Evolutionary conservation across 139 green algal genomes (phyloP), one percentile per base, ranked within the genome.

Genomic region (Volvox africanus): DNA sequence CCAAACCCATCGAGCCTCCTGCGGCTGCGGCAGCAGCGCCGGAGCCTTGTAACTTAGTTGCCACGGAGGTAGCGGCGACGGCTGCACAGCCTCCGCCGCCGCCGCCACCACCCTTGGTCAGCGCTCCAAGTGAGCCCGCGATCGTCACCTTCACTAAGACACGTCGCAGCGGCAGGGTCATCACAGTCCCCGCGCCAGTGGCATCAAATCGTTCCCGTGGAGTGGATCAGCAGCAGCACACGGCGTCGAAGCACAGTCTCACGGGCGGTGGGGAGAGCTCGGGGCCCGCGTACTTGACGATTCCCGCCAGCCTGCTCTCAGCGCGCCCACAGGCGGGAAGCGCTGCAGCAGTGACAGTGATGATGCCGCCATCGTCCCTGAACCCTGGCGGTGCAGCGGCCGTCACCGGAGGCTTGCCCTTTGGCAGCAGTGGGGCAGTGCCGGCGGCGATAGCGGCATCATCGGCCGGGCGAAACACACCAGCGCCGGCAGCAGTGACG

Each of bases 101-200:
- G 9, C 24, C 44, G 80, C 12, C 80, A 22, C 1, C 80, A n/a
- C 20, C 82, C 1, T 6, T 26, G 82, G 33, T 21, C 1, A 14
- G 21, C 13, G 30, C 30, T 19, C 19, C 22, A 9, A 61, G 11
- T 26, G 62, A 24, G 62, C 62, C 82, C 22, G 35, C 82, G 13
- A 26, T 35, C 14, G 30, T 61, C 14, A 55, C 81, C 1, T 76
- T 9, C 17, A 87, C 65, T 11, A 89, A 89, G 85, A 82, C 67
- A 21, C 85, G 85, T 9, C 37, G 85, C 1, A 68, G 85, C 37
- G 85, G 85, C 37, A 89, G 81, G 44, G 68, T 89, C 21, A 82
- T 89, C 37, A 73, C 85, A 11, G 85, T 82, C 6, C 69, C 85
- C 19, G 36, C 67, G 83, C 62, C 83, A 24, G 35, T 88, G 33